Evolutionary conservation across 495 filamentous ascomycete species (phyloP).

Genomic region (Penicillium fimorum): DNA sequence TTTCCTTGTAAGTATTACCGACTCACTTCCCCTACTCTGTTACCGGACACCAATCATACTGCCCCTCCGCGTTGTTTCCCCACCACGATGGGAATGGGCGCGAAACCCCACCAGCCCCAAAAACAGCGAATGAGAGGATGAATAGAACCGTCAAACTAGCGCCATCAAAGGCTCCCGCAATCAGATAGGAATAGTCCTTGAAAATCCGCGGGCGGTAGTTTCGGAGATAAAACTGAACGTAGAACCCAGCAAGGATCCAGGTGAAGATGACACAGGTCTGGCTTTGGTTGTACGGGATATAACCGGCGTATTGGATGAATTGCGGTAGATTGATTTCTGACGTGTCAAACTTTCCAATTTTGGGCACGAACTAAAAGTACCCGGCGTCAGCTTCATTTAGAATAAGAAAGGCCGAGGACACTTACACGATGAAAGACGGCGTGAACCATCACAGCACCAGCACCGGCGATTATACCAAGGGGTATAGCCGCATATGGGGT

Average conservation of each 20-base stretch:
- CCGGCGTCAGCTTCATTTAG: not conserved
- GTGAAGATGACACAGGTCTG: constrained; percentile 41
- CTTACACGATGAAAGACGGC: constrained; percentile 38
- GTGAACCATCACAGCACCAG: constrained; percentile 38
- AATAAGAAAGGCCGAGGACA: not conserved
- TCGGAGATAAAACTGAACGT: constrained; percentile 53
- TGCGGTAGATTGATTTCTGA: constrained; percentile 41
- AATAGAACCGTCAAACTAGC: constrained; percentile 52
- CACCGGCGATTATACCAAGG: constrained; percentile 45
- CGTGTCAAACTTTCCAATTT: constrained; percentile 27
- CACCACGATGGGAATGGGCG: constrained; percentile 45
- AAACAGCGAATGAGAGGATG: constrained; percentile 58
- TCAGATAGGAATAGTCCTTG: constrained; percentile 57
- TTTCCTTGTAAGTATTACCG: too few species aligned
- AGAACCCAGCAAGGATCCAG: constrained; percentile 43
- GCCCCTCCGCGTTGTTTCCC: constrained; percentile 44
- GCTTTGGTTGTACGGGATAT: constrained; percentile 44
- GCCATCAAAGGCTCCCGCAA: constrained; percentile 56
- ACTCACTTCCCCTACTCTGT: not conserved
- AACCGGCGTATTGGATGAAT: constrained; percentile 45
- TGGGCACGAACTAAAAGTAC: constrained; percentile 31
- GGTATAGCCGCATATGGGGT: constrained; percentile 41
- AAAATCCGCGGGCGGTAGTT: constrained; percentile 50
- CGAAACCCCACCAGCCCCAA: constrained; percentile 43
- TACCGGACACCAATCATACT: constrained; percentile 23